Base-by-base conservation (phyloP, 2,329 filamentous ascomycete species). In the Plectosphaerella plurivora region DNA sequence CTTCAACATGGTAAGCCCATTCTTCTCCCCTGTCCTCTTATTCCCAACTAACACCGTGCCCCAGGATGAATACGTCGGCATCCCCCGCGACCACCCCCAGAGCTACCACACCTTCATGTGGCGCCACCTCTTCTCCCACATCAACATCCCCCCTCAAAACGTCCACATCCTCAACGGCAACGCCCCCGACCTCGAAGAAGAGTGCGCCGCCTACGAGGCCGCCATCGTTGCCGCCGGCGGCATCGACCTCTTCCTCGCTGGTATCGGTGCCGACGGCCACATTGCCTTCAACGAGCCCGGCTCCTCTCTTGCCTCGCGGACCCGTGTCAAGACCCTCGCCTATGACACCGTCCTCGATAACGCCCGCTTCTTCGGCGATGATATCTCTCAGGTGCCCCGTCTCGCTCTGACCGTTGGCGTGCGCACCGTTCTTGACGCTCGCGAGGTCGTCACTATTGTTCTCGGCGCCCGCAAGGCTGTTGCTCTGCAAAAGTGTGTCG, bases 61-160 rank as follows among this genome's bases (percentile, higher is more conserved):
- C 28, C 59, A 88, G 84, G 90, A 95, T 71, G 90, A 95, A 73
- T 95, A 95, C 64, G 88, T 94, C 59, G 88, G 87, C 53, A 81
- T 95, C 57, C 86, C 89, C 35, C 84, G 88, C 63, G 88, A 92
- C 61, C 89, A 95, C 67, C 85, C 89, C 12, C 86, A 94, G 68
- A 91, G 86, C 63, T 95, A 95, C 72, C 90, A 95, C 74, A 89
- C 86, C 59, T 95, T 94, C 76, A 94, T 95, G 90, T 95, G 91
- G 81, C 89, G 88, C 71, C 81, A 94, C 73, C 91, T 95, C 77
- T 95, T 95, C 77, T 89, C 87, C 44, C 89, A 83, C 60, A 86
- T 94, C 61, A 89, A 95, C 65, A 86, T 94, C 60, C 81, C 85
- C 59, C 90, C 90, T 5, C 79, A 81, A 63, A 92, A 93, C 67